phyloP scores from a whole-genome alignment of 208 protist genomes.

The Leishmania mexicana region DNA sequence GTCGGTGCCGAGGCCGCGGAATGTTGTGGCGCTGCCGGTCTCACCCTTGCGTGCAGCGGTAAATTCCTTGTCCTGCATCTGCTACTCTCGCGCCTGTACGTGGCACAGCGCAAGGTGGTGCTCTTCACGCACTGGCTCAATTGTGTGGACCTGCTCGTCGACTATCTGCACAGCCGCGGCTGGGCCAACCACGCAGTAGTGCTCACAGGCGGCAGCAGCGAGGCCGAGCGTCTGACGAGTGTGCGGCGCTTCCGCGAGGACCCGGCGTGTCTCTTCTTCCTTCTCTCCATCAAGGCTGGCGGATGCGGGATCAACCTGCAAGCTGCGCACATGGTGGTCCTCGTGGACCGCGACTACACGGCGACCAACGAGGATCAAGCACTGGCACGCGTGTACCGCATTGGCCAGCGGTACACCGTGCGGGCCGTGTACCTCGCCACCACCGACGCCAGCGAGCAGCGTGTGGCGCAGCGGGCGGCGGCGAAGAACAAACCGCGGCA shows the following conservation, averaged over 20 bases:
- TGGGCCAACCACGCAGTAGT: slow-evolving; percentile 41
- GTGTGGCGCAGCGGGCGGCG: slow-evolving; percentile 40
- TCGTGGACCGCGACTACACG: slow-evolving; percentile 98
- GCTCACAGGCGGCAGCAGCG: slow-evolving; percentile 72
- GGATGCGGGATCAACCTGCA: slow-evolving; percentile 98
- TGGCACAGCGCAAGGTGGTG: slow-evolving; percentile 80
- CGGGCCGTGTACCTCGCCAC: slow-evolving; percentile 94
- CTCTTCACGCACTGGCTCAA: slow-evolving; percentile 98
- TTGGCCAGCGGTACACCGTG: slow-evolving; percentile 97
- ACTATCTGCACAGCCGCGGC: slow-evolving; percentile 77
- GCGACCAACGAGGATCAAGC: slow-evolving; percentile 96
- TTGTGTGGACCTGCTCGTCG: slow-evolving; percentile 94
- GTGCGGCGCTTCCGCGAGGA: slow-evolving; percentile 92
- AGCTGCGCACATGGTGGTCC: slow-evolving; percentile 95
- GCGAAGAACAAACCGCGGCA: slow-evolving; percentile 57
- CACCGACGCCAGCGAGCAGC: slow-evolving; percentile 57
- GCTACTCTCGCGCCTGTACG: slow-evolving; percentile 64
- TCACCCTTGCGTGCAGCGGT: slow-evolving; percentile 74
- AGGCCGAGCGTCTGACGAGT: slow-evolving; percentile 55
- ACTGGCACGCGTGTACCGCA: slow-evolving; percentile 95
- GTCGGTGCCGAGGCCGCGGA: background rate
- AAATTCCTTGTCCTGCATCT: slow-evolving; percentile 92
- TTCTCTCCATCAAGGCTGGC: slow-evolving; percentile 96
- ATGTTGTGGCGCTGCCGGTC: slow-evolving; percentile 27
- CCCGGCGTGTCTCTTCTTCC: slow-evolving; percentile 90